Evolutionary conservation across 2,329 filamentous ascomycete species (phyloP).

Genomic region (Ciborinia camelliae): DNA sequence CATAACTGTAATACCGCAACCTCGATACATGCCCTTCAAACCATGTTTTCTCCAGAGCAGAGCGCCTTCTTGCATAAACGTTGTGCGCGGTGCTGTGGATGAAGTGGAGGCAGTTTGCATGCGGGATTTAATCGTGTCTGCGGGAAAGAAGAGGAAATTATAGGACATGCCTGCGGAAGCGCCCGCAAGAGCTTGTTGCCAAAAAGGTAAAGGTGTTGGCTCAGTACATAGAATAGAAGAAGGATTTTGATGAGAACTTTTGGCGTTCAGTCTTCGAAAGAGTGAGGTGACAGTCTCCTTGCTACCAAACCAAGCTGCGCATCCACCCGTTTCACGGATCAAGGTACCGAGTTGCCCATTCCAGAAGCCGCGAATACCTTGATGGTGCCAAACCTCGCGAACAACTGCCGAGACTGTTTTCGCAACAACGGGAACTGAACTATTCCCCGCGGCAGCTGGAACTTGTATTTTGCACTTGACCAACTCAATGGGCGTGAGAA

Average conservation of each 20-base stretch:
- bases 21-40: slow-evolving; percentile 81
- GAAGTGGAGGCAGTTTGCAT: slow-evolving; percentile 83
- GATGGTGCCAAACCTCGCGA: slow-evolving; percentile 72
- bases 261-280: slow-evolving; percentile 44
- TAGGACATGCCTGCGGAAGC: slow-evolving; percentile 89
- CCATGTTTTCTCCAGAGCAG: slow-evolving; percentile 81
- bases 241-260: slow-evolving; percentile 29
- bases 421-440: slow-evolving; percentile 44
- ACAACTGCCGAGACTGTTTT: slow-evolving; percentile 70
- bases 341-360: slow-evolving; percentile 90
- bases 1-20: slow-evolving; percentile 88
- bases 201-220: slow-evolving; percentile 63
- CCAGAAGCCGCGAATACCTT: slow-evolving; percentile 88
- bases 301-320: slow-evolving; percentile 90
- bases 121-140: slow-evolving; percentile 93
- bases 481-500: slow-evolving; percentile 92
- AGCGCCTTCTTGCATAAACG: slow-evolving; percentile 69
- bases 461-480: slow-evolving; percentile 99
- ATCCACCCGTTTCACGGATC: slow-evolving; percentile 89
- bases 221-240: slow-evolving; percentile 23
- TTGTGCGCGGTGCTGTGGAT: slow-evolving; percentile 47
- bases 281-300: slow-evolving; percentile 71
- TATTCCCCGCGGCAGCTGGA: slow-evolving; percentile 43
- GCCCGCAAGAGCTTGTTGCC: slow-evolving; percentile 84
- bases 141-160: slow-evolving; percentile 96